Evolutionary conservation across 768 basidiomycete species (phyloP), one percentile per base, ranked within the genome.

Genomic region (Rhodotorula kratochvilovae): DNA sequence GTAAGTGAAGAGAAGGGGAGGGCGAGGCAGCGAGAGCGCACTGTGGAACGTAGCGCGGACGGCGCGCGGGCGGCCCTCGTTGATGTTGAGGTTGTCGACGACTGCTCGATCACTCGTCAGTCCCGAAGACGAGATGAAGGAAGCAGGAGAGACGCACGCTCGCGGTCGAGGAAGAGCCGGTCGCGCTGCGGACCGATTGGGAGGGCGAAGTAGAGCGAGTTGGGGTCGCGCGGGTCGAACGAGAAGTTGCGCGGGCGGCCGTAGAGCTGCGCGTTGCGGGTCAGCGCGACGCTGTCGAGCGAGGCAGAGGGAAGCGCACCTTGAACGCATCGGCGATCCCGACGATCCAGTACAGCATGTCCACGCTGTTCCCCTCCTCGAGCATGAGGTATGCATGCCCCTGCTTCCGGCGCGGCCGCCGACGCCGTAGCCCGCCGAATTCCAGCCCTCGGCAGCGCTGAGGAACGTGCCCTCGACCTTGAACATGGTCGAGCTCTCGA

Each of bases 381-480:
- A 94, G 94, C 90, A 97, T 94, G 64, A 96, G 81, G 76, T 97
- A 82, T 19, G 91, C 78, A 90, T 91, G 97, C 5, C 89, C 92
- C 46, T 78, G 80, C 51, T 80, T 79, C 39, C 75, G 75, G 93
- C 89, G 67, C 88, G 82, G 19, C 84, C 83, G 75, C 85, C 85
- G 85, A 92, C 88, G 7, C 80, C 81, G 67, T 63, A 71, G 5
- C 27, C 61, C 21, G 69, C 67, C 1, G 51, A 36, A n/a, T 43
- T n/a, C 50, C 63, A 72, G 2, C 61, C 66, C 12, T 67, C 71
- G 27, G 48, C 39, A 39, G 68, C 68, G 36, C 67, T 67, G 33
- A 72, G 53, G 67, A 96, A 85, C 35, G 84, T 81, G 17, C 92
- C 95, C 78, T 97, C 93, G 12, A 97, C 79, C 80, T 98, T 98